Base-by-base conservation (phyloP, 805 yeast species). In the Wickerhamiella nectarea region DNA sequence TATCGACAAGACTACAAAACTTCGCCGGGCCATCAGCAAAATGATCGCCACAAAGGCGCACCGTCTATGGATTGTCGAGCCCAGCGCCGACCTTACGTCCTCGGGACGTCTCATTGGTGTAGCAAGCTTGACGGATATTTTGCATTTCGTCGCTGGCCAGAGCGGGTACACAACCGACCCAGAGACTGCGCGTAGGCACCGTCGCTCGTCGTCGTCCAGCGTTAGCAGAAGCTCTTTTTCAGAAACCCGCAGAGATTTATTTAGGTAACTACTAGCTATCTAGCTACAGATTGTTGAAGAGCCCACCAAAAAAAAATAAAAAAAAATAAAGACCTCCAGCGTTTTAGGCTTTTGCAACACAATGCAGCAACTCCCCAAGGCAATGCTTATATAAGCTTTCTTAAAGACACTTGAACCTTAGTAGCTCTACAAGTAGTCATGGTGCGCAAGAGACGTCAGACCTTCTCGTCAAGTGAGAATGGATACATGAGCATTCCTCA, bases 41-140 rank as follows among this genome's bases (percentile, higher is more conserved):
- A 68, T 89, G 52, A 97, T 89, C 11, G 97, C 98, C 5, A 89
- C 98, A 1, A 79, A 80, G 60, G 75, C 95, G 2, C 98, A 89
- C 64, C 72, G 98, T 59, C 53, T 65, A 55, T 55, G 68, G 65
- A 61, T 66, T 34, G 65, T 64, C 17, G 64, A 63, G 47, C 48
- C 49, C 15, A 42, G 54, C 7, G 50, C 52, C 9, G 61, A 54
- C 38, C 49, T 58, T 17, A 48, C 52, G 11, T 48, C 61, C 37
- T 50, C 84, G 2, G 95, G 95, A 12, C 81, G 78, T 56, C 69
- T 89, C 48, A 75, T 84, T 44, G 97, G 97, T 34, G 97, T 91
- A 20, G 77, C 91, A 2, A 83, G 95, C 3, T 66, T 91, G 52
- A 89, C 97, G 0, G 98, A 89, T 61, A 79, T 89, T 26, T 65